Base-by-base conservation (phyloP, 768 basidiomycete genomes). In the Chalciporus sphaerocephalus region DNA sequence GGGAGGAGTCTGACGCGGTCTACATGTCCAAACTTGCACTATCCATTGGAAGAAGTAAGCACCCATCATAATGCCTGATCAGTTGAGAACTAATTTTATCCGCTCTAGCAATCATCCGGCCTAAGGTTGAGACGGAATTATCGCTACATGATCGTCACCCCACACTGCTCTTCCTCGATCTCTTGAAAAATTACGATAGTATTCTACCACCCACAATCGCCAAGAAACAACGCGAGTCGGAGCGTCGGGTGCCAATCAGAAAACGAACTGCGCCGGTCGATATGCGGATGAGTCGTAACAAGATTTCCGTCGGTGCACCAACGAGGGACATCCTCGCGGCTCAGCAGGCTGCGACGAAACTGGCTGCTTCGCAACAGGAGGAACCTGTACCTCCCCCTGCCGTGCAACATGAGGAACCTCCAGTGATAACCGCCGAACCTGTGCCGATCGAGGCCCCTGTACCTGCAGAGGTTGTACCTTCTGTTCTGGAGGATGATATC, bases 101-200 rank as follows among this genome's bases (percentile, higher is more conserved):
- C 39, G 9, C 41, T 33, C 6, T 50, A 93, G 90, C 81, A 22
- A 76, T 97, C 38, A 70, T 95, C 24, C 74, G 92, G 21, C 95
- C 95, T 16, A 87, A 83, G 65, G 57, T 73, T 32, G 93, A 97
- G 61, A 84, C 81, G 5, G 80, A 91, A 45, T 61, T 93, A 20
- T 91, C 93, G 3, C 84, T 98, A 50, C 91, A 95, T 63, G 93
- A 93, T 61, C 87, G 92, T 32, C 85, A 95, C 69, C 82, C 91
- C 41, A 77, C 40, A 90, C 88, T 88, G 35, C 69, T 97, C 50
- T 85, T 96, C 65, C 79, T 92, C 25, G 92, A 95, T 59, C 75
- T 98, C 2, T 53, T 97, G 53, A 83, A 79, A 48, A 75, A 87
- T 52, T 89, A 93, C 57, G 71, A 74, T 12, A 74, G 71, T 2